Base-by-base conservation (phyloP, 108 stramenopile genomes). In the Cyclotella choctawhatcheeana region DNA sequence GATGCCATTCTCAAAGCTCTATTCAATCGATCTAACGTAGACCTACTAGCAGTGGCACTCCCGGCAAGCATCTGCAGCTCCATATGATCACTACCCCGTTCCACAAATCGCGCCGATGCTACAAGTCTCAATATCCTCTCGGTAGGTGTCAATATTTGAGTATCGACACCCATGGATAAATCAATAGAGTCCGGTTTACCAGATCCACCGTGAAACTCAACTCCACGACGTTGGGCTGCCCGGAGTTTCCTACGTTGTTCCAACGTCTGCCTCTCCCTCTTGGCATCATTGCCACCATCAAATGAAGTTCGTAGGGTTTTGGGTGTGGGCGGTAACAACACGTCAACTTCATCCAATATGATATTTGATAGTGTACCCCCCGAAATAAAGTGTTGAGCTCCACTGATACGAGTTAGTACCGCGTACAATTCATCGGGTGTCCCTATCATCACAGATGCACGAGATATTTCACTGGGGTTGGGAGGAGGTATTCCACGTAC, bases 281-380 rank as follows among this genome's bases (percentile, higher is more conserved):
- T 52, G 12, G 24, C 76, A 31, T 73, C 75, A 37, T 75, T 60
- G 12, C 26, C 27, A 4, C 20, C 59, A 52, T 86, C 85, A 29
- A 86, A 69, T 3, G 82, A 48, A 14, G 85, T 86, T 0, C 85
- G 79, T 0, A 86, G 37, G 5, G 66, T 61, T 31, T 86, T 86
- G 5, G 82, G 85, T 21, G 79, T 69, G 7, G 66, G 55, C 1
- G 85, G 82, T 34, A 86, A 64, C 31, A 86, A 45, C 12, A 86
- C 85, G 60, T 86, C 85, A 14, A 86, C 85, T 37, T 86, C 85
- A 73, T 86, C 85, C 48, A 86, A 58, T 17, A 86, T 71, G 35
- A 86, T 54, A 5, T 51, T 55, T 3, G 71, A 71, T 4, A 86
- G 67, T 3, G 71, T 77, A 64, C 82, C 84, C 44, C 82, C 82